phyloP scores from a whole-genome alignment of 306 rosid species.

The Quercus dentata region DNA sequence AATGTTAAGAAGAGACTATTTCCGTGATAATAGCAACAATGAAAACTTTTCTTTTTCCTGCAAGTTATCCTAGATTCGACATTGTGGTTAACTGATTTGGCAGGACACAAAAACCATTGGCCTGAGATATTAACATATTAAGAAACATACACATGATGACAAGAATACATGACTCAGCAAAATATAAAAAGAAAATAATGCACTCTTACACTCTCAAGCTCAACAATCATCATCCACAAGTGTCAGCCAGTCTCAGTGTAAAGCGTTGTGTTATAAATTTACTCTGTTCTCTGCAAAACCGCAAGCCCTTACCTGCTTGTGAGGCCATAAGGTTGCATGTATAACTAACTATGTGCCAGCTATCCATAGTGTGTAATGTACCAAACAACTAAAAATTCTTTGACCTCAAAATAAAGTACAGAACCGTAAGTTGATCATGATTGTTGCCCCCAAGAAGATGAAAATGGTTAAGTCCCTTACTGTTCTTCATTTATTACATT shows the following conservation, averaged over 20 bases:
- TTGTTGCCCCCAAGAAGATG: background rate
- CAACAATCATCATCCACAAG: too few species aligned
- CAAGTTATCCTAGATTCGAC: too few species aligned
- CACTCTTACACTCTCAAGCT: too few species aligned
- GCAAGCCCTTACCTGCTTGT: background rate
- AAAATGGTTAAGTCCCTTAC: background rate
- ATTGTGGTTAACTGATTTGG: background rate
- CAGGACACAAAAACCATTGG: too few species aligned
- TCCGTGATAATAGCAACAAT: background rate
- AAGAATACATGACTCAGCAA: too few species aligned
- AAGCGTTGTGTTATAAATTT: background rate
- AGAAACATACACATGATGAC: too few species aligned
- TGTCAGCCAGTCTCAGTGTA: too few species aligned
- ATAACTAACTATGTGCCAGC: background rate
- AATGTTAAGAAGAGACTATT: background rate
- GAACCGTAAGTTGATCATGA: background rate
- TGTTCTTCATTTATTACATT: background rate
- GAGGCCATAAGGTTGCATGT: background rate
- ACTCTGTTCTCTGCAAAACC: background rate
- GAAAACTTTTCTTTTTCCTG: background rate
- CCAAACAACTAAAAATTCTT: background rate
- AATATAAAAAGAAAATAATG: too few species aligned
- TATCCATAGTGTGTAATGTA: background rate
- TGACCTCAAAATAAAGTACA: background rate
- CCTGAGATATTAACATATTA: too few species aligned